Evolutionary conservation across 805 yeast genomes (phyloP).

Genomic region (Candida ficus): DNA sequence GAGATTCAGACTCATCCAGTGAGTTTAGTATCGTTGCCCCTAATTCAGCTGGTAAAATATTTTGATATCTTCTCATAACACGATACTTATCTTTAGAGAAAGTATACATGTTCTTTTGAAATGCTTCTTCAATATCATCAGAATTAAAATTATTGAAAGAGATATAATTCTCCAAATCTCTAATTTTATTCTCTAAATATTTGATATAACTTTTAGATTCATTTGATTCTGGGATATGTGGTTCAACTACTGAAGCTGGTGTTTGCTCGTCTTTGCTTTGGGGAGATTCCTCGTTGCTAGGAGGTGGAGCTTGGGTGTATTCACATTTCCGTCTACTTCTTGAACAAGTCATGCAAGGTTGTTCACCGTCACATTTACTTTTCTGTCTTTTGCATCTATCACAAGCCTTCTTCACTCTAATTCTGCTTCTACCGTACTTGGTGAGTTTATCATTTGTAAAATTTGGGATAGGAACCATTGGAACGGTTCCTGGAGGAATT

Average conservation of each 20-base stretch:
- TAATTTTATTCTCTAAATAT: constrained; percentile 37
- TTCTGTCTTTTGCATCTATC: constrained; percentile 50
- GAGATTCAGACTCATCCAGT: constrained; percentile 28
- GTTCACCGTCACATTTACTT: constrained; percentile 50
- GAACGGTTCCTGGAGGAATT: background rate
- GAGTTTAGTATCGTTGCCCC: constrained; percentile 30
- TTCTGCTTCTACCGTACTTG: constrained; percentile 6
- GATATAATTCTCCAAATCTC: constrained; percentile 31
- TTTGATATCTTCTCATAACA: constrained; percentile 41
- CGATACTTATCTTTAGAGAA: constrained; percentile 40
- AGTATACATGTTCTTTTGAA: constrained; percentile 22
- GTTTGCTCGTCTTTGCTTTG: background rate
- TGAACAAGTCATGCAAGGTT: constrained; percentile 45
- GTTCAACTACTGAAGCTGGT: background rate
- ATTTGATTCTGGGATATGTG: too few species aligned
- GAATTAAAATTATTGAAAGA: background rate
- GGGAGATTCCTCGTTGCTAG: background rate
- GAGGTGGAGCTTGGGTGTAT: constrained; percentile 1
- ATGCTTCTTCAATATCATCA: constrained; percentile 13
- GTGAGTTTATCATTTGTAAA: background rate
- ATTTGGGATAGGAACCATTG: background rate
- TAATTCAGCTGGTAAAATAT: constrained; percentile 34
- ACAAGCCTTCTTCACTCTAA: constrained; percentile 48
- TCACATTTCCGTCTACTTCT: constrained; percentile 11
- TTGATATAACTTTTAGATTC: constrained; percentile 19